A percentile compares a stretch with the other conserved stretches of the same genome.
These are phyloP conservation scores for Mycogone perniciosa DNA, from an alignment of 2,329 filamentous ascomycete species.

Conservation along the genomic window DNA sequence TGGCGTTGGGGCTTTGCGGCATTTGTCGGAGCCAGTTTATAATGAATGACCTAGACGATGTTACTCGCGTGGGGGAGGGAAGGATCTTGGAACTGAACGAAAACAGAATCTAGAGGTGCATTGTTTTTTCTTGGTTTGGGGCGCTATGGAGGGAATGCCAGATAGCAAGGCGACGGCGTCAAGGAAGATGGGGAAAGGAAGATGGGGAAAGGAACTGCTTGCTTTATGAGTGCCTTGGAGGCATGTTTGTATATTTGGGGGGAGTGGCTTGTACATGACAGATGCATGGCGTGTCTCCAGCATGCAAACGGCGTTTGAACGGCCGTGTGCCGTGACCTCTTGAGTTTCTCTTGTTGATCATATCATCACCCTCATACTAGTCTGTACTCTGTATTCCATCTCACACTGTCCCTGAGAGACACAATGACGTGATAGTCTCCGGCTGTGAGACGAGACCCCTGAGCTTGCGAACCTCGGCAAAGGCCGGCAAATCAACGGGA, in stretches of 20 bases:
- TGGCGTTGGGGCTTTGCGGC: neutral
- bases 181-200: neutral
- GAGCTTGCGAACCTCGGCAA: slow-evolving; percentile 7
- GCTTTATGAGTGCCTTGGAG: neutral
- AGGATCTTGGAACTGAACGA: too few species aligned
- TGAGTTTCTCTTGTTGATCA: too few species aligned
- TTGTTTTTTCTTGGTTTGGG: neutral
- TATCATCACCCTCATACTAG: too few species aligned
- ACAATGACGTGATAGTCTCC: too few species aligned
- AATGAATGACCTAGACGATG: neutral
- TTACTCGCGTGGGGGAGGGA: too few species aligned
- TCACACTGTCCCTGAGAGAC: too few species aligned
- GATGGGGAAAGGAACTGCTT: too few species aligned
- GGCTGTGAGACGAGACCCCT: neutral
- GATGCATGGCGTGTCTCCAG: neutral
- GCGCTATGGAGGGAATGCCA: too few species aligned
- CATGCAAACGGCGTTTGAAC: neutral
- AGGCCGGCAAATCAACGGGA: slow-evolving; percentile 2
- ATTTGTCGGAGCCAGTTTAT: too few species aligned
- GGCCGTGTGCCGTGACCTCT: too few species aligned
- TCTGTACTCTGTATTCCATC: too few species aligned
- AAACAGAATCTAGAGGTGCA: neutral
- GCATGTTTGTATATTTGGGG: neutral
- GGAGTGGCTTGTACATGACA: neutral
- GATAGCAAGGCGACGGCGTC: neutral